Evolutionary conservation across 306 rosid genomes (phyloP), one percentile per base, ranked within the genome.

Genomic region (Rosa multiflora): DNA sequence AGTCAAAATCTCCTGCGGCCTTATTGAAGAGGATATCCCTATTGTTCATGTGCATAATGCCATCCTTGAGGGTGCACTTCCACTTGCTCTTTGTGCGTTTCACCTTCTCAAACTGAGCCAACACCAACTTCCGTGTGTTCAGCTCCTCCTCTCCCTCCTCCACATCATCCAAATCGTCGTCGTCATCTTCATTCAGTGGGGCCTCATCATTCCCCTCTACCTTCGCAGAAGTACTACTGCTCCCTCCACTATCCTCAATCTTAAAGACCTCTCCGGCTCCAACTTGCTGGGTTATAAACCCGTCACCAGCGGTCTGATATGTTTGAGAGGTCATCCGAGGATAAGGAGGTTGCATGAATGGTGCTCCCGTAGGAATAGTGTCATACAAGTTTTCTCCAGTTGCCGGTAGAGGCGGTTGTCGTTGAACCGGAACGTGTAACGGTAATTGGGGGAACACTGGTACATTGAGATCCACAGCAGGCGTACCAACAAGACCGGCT

Each of bases 61-160:
- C 98, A 85, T 95, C 97, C 87, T 91, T 95, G 78, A 95, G 81
- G 15, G 91, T 86, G 88, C 99, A 95, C 73, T 91, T 95, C 98
- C 99, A 95, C 93, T 52, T 91, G 87, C 97, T 93, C 89, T 93
- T 95, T 55, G 96, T 90, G 70, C 97, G 98, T 14, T 94, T 89
- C 80, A 90, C 99, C 92, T 91, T 91, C 81, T 95, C 98, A 86
- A 93, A 93, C 87, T 93, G 99, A 53, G 97, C 99, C 92, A 95
- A 84, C 80, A 95, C 96, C 75, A 95, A 86, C 88, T 90, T 94
- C 10, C 86, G 89, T 37, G 98, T 89, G 84, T 89, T 85, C 77
- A 88, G 89, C 62, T 93, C 98, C 76, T 95, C 99, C 47, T 88
- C 99, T 53, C 87, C 88, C 55, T 62, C 68, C 40, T 92, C 98